Conservation (phyloP, 1,284 basidiomycete genomes). For the Neonothopanus nambi region DNA sequence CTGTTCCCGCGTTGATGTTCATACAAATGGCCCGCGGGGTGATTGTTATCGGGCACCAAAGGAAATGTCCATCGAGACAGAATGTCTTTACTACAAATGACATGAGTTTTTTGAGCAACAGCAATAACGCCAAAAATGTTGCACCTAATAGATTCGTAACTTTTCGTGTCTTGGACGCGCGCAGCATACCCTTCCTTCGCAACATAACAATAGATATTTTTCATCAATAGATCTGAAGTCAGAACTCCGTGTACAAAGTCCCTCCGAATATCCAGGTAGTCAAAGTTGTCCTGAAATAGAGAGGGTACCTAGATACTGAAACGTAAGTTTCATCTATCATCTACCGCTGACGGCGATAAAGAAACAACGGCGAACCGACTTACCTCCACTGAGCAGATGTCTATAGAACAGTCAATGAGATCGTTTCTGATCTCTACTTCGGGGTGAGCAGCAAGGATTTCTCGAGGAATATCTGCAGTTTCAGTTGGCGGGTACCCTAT, state of each 20-base stretch:
- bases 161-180: constrained; percentile 85
- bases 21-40: constrained; percentile 80
- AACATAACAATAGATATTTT: constrained; percentile 90
- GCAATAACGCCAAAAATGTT: constrained; percentile 15
- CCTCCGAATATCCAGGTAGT: constrained; percentile 88
- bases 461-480: constrained; percentile 64
- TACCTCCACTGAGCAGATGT: constrained; percentile 91
- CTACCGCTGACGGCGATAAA: neutral
- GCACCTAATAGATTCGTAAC: constrained; percentile 85
- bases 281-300: constrained; percentile 98
- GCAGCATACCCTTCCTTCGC: constrained; percentile 87
- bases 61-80: constrained; percentile 93
- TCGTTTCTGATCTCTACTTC: constrained; percentile 86
- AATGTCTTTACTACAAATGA: constrained; percentile 78
- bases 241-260: constrained; percentile 98
- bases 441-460: constrained; percentile 64
- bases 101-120: constrained; percentile 6
- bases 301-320: constrained; percentile 75
- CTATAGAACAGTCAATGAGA: constrained; percentile 86
- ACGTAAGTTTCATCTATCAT: neutral
- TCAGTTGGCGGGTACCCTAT: constrained; percentile 63
- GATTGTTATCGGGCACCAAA: constrained; percentile 90
- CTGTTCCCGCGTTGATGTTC: constrained; percentile 84
- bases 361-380: constrained; percentile 19
- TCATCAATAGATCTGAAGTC: constrained; percentile 93